Conservation (phyloP, 176 grass and related monocot species). For the Themeda triandra region DNA sequence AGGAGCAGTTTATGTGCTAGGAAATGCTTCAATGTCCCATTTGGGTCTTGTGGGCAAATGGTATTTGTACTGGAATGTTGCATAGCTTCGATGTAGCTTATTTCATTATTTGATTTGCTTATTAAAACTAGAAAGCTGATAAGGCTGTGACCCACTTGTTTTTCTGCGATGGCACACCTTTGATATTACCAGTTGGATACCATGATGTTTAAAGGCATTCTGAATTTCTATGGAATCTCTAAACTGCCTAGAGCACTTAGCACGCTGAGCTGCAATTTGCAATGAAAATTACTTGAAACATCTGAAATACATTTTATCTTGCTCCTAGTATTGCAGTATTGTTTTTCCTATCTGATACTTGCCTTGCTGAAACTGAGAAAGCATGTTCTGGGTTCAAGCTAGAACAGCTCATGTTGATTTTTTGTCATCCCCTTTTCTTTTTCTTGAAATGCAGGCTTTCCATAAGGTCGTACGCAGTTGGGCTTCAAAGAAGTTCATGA, state of each 20-base stretch:
- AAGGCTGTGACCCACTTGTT: neutral
- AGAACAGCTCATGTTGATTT: conserved; percentile 7
- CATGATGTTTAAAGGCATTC: neutral
- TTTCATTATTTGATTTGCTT: neutral
- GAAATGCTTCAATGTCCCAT: neutral
- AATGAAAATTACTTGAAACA: neutral
- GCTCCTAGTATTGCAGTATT: neutral
- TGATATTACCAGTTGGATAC: neutral
- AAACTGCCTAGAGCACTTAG: neutral
- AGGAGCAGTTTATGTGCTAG: neutral
- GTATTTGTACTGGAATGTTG: neutral
- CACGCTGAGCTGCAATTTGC: neutral
- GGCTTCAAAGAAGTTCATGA: conserved; percentile 98
- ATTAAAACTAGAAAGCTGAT: neutral
- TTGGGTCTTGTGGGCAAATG: neutral
- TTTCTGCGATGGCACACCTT: neutral
- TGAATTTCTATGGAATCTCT: neutral
- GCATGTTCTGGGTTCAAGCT: neutral
- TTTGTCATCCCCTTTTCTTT: neutral
- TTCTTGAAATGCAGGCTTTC: conserved; percentile 57
- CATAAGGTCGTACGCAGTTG: conserved; percentile 89
- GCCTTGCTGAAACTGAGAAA: neutral
- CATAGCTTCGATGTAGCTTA: neutral
- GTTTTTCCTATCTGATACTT: conserved; percentile 21
- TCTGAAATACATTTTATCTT: neutral